Evolutionary conservation across 257 asterid genomes (phyloP).

Genomic region (Mitragyna speciosa): DNA sequence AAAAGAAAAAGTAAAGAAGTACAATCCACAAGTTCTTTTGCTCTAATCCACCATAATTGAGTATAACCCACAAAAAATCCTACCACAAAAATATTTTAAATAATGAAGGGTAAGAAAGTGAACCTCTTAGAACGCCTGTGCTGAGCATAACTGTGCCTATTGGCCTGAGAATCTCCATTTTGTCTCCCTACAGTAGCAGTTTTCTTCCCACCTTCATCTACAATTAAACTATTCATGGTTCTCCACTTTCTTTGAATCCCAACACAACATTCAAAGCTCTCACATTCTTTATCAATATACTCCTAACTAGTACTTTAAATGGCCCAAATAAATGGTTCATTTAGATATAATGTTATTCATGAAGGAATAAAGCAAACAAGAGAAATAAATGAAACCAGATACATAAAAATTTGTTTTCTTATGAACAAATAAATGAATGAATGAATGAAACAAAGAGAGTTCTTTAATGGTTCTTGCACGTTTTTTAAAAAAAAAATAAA

Average conservation of each 20-base stretch:
- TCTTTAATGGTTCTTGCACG: slow-evolving; percentile 6
- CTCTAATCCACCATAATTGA: neutral
- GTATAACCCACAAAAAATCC: neutral
- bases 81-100: neutral
- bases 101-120: neutral
- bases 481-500: neutral
- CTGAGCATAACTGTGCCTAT: slow-evolving; percentile 31
- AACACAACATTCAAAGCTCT: slow-evolving; percentile 22
- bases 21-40: neutral
- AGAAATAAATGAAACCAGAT: slow-evolving; percentile 13
- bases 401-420: neutral
- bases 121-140: slow-evolving; percentile 62
- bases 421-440: neutral
- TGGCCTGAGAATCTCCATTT: slow-evolving; percentile 30
- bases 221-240: slow-evolving; percentile 33
- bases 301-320: neutral
- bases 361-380: slow-evolving; percentile 15
- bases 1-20: neutral
- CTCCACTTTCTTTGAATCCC: slow-evolving; percentile 21
- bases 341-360: neutral
- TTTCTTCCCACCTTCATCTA: slow-evolving; percentile 36
- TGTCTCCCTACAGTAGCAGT: slow-evolving; percentile 25
- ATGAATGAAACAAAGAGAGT: neutral
- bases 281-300: slow-evolving; percentile 17
- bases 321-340: slow-evolving; percentile 7